Conservation (phyloP, 169 alveolate genomes). For the Plasmodium vinckei region DNA sequence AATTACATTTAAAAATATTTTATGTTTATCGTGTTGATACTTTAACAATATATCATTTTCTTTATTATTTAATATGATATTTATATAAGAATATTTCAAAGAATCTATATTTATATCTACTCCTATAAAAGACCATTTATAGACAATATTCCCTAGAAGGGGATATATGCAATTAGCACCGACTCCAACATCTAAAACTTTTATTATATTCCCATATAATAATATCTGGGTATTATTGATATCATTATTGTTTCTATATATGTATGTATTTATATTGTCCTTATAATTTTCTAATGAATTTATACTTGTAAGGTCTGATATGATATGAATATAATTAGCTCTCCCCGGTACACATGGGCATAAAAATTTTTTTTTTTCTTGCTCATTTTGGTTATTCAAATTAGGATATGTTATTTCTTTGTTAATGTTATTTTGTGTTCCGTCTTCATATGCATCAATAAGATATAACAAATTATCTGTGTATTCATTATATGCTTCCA, state of each 20-base stretch:
- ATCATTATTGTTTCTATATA: background rate
- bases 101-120: conserved; percentile 55
- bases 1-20: conserved; percentile 42
- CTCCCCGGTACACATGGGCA: conserved; percentile 86
- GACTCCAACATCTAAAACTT: conserved; percentile 84
- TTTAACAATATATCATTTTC: conserved; percentile 56
- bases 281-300: background rate
- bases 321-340: conserved; percentile 79
- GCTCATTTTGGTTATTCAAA: background rate
- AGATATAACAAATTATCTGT: conserved; percentile 6
- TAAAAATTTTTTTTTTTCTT: conserved; percentile 11
- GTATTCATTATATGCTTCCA: conserved; percentile 36
- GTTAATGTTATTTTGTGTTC: background rate
- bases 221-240: background rate
- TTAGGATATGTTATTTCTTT: conserved; percentile 4
- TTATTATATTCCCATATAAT: conserved; percentile 65
- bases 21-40: conserved; percentile 59
- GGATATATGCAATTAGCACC: conserved; percentile 87
- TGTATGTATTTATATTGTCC: background rate
- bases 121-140: conserved; percentile 83
- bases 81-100: conserved; percentile 31
- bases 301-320: conserved; percentile 73
- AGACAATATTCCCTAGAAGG: conserved; percentile 79
- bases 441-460: background rate
- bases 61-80: conserved; percentile 39